Conservation (phyloP, 2,329 filamentous ascomycete genomes). For the Fusarium domesticum region DNA sequence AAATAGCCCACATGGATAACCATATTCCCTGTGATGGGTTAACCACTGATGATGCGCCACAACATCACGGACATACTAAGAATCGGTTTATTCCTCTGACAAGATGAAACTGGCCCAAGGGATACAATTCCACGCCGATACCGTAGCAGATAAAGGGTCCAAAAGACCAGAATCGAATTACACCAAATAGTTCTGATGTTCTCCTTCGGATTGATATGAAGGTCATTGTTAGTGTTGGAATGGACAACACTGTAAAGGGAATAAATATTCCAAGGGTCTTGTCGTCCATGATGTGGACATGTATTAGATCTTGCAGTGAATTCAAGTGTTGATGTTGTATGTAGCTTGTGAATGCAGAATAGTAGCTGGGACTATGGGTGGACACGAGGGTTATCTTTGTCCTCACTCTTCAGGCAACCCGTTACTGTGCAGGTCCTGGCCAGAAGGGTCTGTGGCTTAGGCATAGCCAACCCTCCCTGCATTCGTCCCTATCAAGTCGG, state of each 20-base stretch:
- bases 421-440: constrained; percentile 4
- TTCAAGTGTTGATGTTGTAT: not conserved
- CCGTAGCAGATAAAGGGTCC: constrained; percentile 5
- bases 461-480: not conserved
- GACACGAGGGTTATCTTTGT: no score
- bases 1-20: constrained; percentile 7
- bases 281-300: not conserved
- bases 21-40: constrained; percentile 3
- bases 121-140: not conserved
- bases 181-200: not conserved
- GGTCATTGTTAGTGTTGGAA: not conserved
- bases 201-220: not conserved
- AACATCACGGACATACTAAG: not conserved
- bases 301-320: no score
- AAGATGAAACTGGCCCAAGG: constrained; percentile 1
- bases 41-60: rapidly evolving
- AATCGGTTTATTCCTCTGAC: constrained; percentile 6
- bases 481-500: constrained; percentile 2
- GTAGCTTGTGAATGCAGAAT: no score
- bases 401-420: not conserved
- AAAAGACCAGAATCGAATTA: constrained; percentile 8
- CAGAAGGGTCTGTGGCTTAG: constrained; percentile 6
- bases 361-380: not conserved
- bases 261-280: not conserved
- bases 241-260: not conserved